phyloP scores from a whole-genome alignment of 148 eudicot species.

The Fagopyrum esculentum region DNA sequence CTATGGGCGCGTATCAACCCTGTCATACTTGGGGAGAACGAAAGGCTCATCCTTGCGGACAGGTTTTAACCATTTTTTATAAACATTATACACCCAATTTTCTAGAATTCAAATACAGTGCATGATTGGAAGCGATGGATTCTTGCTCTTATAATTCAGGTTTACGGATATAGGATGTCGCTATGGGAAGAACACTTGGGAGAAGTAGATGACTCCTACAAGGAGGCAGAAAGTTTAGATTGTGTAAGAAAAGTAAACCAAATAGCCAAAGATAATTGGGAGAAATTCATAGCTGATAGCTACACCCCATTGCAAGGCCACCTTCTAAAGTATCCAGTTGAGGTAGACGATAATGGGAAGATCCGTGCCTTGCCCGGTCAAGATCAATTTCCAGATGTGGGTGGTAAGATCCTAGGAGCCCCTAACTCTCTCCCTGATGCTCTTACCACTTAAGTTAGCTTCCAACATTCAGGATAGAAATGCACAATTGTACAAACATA shows the following conservation, averaged over 20 bases:
- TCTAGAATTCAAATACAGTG: too few species aligned
- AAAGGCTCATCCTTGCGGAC: conserved; percentile 46
- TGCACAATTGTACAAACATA: not conserved
- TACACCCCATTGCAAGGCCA: conserved; percentile 41
- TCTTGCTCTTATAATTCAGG: conserved; percentile 20
- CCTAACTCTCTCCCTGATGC: conserved; percentile 44
- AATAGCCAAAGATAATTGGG: conserved; percentile 51
- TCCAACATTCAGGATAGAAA: not conserved
- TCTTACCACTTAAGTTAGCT: conserved; percentile 30
- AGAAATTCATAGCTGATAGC: conserved; percentile 27
- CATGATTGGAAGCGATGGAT: too few species aligned
- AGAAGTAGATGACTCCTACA: conserved; percentile 29
- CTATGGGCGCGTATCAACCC: conserved; percentile 67
- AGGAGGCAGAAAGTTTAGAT: conserved; percentile 32
- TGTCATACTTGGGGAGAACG: conserved; percentile 42
- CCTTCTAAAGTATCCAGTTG: conserved; percentile 43
- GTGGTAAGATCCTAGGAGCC: conserved; percentile 52
- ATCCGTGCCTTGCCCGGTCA: conserved; percentile 28
- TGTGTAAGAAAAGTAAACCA: conserved; percentile 38
- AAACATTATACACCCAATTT: too few species aligned
- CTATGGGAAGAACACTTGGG: conserved; percentile 68
- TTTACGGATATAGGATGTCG: conserved; percentile 66
- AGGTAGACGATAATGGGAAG: conserved; percentile 30
- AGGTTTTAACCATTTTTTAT: conserved; percentile 22
- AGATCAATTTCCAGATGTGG: conserved; percentile 47